Base-by-base conservation (phyloP, 2,329 filamentous ascomycete genomes). In the Apiospora koreana region DNA sequence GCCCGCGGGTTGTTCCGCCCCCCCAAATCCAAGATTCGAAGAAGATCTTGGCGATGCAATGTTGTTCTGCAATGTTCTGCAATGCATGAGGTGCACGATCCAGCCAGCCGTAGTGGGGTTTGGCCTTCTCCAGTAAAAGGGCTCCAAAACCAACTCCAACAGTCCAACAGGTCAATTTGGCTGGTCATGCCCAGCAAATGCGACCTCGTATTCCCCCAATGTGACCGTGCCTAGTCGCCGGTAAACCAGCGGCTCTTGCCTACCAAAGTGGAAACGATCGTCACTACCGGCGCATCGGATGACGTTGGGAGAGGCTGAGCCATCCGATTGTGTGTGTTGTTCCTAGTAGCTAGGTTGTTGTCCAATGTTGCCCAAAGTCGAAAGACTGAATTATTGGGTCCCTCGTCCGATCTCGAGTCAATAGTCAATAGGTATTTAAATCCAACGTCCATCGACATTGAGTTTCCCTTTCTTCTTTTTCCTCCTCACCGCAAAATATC, bases 191-290 rank as follows among this genome's bases (percentile, higher is more conserved):
- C 54, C 31, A 38, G 54, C 54, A 62, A 62, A 62, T 62, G 54
- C 54, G 54, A 62, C 54, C 54, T 62, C 54, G 54, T 62, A 62
- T 62, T 62, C 54, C 46, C 46, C n/a, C n/a, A 50, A 14, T 50
- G 46, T 31, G 16, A 28, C 28, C 18, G 21, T 21, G 16, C 48
- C 50, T 31, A 58, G 28, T 28, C 8, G 50, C 25, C 23, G 23
- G 25, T 58, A 31, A 28, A 35, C 16, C 54, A 38, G 9, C 54
- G 54, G 54, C 54, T 62, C 35, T 38, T 21, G 3, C 54, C 54
- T n/a, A n/a, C 54, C 54, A 38, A 62, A 62, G 54, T 62, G 54
- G 54, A 38, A 62, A 62, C 54, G 54, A 62, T 62, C 54, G 18
- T 38, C 54, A 38, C 28, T n/a, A 1, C 54, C 54, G 31, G 31